Conservation (phyloP, 2,329 filamentous ascomycete genomes). For the Shiraia sp. region DNA sequence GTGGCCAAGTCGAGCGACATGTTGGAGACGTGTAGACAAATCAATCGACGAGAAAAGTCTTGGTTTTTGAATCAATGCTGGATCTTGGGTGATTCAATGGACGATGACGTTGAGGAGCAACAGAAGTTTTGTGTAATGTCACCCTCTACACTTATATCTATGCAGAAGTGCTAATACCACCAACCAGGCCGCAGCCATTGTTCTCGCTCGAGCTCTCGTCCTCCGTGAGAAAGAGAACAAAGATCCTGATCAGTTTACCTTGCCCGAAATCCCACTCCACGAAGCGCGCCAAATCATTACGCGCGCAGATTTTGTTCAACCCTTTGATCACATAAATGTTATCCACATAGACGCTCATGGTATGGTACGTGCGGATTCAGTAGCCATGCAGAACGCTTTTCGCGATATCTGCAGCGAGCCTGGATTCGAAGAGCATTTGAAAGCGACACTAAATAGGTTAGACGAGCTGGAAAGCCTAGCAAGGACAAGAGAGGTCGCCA, state of each 20-base stretch:
- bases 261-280: constrained; percentile 67
- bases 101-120: constrained; percentile 97
- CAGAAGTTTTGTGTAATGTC: constrained; percentile 81
- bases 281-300: constrained; percentile 77
- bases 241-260: constrained; percentile 66
- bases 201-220: constrained; percentile 85
- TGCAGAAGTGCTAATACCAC: constrained; percentile 2
- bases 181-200: constrained; percentile 80
- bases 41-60: constrained; percentile 70
- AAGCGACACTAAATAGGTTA: constrained; percentile 81
- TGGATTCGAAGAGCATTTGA: constrained; percentile 80
- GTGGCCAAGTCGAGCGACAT: constrained; percentile 84
- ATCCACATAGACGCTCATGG: constrained; percentile 90
- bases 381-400: constrained; percentile 95
- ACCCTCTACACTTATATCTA: neutral
- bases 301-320: constrained; percentile 86
- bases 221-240: constrained; percentile 69
- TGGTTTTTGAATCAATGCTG: constrained; percentile 81
- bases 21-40: constrained; percentile 74
- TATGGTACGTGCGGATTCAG: constrained; percentile 86
- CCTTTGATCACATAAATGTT: constrained; percentile 89
- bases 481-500: constrained; percentile 85
- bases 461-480: constrained; percentile 89
- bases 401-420: constrained; percentile 73
- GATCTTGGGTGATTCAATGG: constrained; percentile 76